phyloP scores from a whole-genome alignment of 1,284 basidiomycete species.

The Coriolopsis trogii region DNA sequence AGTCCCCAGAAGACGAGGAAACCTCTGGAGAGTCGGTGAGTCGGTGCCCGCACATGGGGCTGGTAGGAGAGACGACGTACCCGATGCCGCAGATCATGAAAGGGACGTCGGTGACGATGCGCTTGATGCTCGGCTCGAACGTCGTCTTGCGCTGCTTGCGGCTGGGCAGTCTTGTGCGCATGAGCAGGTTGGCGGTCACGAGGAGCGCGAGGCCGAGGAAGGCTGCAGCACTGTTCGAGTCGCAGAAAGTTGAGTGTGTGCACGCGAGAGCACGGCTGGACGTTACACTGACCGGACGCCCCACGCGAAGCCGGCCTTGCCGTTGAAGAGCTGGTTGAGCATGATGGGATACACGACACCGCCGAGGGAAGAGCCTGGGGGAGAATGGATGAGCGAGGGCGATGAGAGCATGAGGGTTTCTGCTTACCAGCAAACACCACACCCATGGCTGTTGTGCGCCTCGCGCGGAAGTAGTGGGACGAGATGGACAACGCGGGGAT shows the following conservation, averaged over 20 bases:
- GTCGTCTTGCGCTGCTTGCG: background rate
- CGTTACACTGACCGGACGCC: background rate
- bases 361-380: slow-evolving; percentile 38
- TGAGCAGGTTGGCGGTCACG: slow-evolving; percentile 3
- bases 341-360: slow-evolving; percentile 53
- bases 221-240: background rate
- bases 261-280: background rate
- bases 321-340: slow-evolving; percentile 34
- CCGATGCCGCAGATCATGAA: slow-evolving; percentile 6
- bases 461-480: slow-evolving; percentile 16
- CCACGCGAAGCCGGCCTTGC: background rate
- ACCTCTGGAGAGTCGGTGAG: slow-evolving; percentile 16
- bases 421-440: slow-evolving; percentile 26
- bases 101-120: slow-evolving; percentile 19
- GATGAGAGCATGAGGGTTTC: background rate
- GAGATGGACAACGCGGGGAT: slow-evolving; percentile 17
- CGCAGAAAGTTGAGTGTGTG: background rate
- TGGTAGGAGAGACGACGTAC: background rate
- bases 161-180: background rate
- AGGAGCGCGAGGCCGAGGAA: background rate
- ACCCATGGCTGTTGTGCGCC: slow-evolving; percentile 22
- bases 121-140: slow-evolving; percentile 7
- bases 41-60: background rate
- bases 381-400: background rate
- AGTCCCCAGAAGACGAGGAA: background rate